These are phyloP conservation scores for Liquidambar formosana DNA, from an alignment of 164 flowering plant species.

Conservation along the genomic window DNA sequence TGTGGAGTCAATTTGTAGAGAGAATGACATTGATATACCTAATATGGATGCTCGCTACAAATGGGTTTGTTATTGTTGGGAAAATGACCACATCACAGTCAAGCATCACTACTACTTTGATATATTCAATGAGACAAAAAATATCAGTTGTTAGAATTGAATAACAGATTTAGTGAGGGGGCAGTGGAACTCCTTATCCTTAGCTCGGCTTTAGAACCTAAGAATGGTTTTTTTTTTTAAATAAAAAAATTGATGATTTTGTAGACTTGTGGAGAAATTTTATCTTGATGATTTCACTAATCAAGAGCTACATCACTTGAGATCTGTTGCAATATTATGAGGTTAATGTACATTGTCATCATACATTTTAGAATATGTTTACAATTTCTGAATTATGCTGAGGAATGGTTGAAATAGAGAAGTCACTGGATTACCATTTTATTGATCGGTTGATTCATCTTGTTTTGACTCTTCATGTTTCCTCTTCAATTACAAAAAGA, in stretches of 20 bases:
- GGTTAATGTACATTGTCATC: background rate
- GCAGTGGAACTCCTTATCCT: slow-evolving; percentile 8
- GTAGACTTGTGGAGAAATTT: slow-evolving; percentile 1
- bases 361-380: background rate
- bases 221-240: background rate
- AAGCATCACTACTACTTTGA: slow-evolving; percentile 3
- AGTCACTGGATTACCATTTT: background rate
- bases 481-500: slow-evolving; percentile 13
- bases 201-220: slow-evolving; percentile 8
- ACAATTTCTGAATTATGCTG: slow-evolving; percentile 5
- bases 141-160: slow-evolving; percentile 7
- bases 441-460: slow-evolving; percentile 6
- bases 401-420: background rate
- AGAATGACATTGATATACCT: too few species aligned
- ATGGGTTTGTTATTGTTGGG: background rate
- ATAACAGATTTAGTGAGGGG: slow-evolving; percentile 7
- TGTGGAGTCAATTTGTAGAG: background rate
- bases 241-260: background rate
- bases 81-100: background rate
- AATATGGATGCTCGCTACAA: too few species aligned
- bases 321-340: background rate
- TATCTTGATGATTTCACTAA: slow-evolving; percentile 5
- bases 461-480: slow-evolving; percentile 13
- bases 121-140: background rate
- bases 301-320: slow-evolving; percentile 4